phyloP scores from a whole-genome alignment of 495 filamentous ascomycete species.

The Jackrogersella multiformis region DNA sequence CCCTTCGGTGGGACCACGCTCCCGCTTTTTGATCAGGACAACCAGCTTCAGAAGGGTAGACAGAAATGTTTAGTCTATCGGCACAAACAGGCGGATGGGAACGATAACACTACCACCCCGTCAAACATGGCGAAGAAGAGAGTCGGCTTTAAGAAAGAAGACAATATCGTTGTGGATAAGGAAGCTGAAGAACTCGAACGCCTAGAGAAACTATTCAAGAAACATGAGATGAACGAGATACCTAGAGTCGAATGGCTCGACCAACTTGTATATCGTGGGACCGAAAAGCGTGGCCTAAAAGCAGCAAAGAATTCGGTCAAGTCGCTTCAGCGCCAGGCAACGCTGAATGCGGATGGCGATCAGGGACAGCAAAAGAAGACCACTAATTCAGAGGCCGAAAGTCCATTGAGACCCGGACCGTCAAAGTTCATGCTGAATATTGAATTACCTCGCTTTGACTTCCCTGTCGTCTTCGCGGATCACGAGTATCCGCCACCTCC shows the following conservation, averaged over 20 bases:
- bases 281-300: constrained; percentile 77
- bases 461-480: constrained; percentile 94
- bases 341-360: constrained; percentile 39
- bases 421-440: constrained; percentile 78
- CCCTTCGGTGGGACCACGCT: constrained; percentile 97
- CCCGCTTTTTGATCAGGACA: constrained; percentile 87
- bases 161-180: constrained; percentile 57
- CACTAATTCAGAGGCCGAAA: constrained; percentile 49
- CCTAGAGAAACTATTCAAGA: constrained; percentile 89
- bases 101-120: constrained; percentile 81
- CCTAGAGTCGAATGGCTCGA: constrained; percentile 94
- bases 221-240: constrained; percentile 97
- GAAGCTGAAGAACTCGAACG: constrained; percentile 82
- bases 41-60: constrained; percentile 84
- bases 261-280: constrained; percentile 84
- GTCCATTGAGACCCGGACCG: constrained; percentile 60
- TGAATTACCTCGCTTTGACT: constrained; percentile 94
- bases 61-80: constrained; percentile 91
- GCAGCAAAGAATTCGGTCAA: constrained; percentile 55
- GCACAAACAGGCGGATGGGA: constrained; percentile 84
- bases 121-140: constrained; percentile 61
- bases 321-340: constrained; percentile 47
- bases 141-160: constrained; percentile 59
- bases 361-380: constrained; percentile 46
- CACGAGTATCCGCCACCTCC: constrained; percentile 88